Base-by-base conservation (phyloP, 768 basidiomycete species). In the Exsudoporus frostii region DNA sequence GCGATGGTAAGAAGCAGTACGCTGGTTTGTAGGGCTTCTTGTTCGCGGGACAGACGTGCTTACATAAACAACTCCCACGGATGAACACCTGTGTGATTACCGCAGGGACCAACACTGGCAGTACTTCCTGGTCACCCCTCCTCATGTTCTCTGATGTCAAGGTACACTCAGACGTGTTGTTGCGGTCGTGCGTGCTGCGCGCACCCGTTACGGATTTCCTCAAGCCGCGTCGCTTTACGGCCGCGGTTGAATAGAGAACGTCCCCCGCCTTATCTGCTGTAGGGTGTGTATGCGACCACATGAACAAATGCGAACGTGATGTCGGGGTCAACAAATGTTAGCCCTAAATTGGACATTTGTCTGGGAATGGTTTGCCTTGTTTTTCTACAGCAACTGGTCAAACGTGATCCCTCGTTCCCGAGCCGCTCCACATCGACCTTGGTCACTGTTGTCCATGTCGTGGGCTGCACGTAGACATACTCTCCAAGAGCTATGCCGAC, bases 281-380 rank as follows among this genome's bases (percentile, higher is more conserved):
- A 42, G 40, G 38, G 24, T 42, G 24, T 20, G 42, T 38, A 24
- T 19, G 19, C 40, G 46, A 45, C 37, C 49, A 38, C 37, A 40
- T 58, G 51, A 55, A 63, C 57, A 47, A 47, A 48, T 53, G n/a
- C 22, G 38, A 54, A 47, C 24, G 37, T 55, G 36, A 22, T 25
- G 45, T 32, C 2, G 34, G 40, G 19, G 43, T 34, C 46, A 42
- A 36, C 41, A 33, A 34, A 46, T 33, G 42, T 41, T 37, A 22
- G 38, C 25, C 47, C 56, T 7, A 56, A 60, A 55, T 40, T 20
- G 42, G 51, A 13, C 15, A 0, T 41, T n/a, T 43, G 43, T 56
- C 66, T 56, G 5, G 29, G 64, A 62, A 65, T 56, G 55, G 66
- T 55, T 55, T 57, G 53, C 17, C 53, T 65, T 60, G 51, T 69